These are phyloP conservation scores for Orychophragmus violaceus DNA, from an alignment of 345 rosid species.

Conservation along the genomic window DNA sequence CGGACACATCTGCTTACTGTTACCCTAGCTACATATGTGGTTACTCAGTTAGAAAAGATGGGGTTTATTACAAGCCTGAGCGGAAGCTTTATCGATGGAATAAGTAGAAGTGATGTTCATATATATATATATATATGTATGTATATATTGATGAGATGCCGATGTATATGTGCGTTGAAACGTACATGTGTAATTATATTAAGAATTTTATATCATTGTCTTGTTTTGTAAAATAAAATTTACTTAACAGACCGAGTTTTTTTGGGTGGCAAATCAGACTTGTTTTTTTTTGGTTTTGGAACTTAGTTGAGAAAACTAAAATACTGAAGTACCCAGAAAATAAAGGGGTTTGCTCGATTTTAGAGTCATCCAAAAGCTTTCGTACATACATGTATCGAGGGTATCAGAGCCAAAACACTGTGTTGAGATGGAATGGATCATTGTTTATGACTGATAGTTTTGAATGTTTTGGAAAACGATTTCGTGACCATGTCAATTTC, in stretches of 20 bases:
- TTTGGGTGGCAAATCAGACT: too few species aligned
- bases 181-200: not conserved
- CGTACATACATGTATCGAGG: too few species aligned
- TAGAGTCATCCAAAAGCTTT: too few species aligned
- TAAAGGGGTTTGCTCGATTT: too few species aligned
- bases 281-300: too few species aligned
- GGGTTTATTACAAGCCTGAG: conserved; percentile 15
- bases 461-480: too few species aligned
- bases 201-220: not conserved
- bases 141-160: not conserved
- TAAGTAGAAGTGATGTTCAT: not conserved
- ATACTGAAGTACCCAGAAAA: too few species aligned
- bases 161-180: not conserved
- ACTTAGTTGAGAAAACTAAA: too few species aligned
- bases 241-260: not conserved
- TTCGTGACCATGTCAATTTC: too few species aligned
- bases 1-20: conserved; percentile 21
- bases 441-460: too few species aligned
- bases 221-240: not conserved
- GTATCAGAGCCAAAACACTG: too few species aligned
- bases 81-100: conserved; percentile 21
- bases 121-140: not conserved
- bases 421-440: too few species aligned
- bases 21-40: conserved; percentile 20
- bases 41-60: conserved; percentile 23